phyloP scores from a whole-genome alignment of 768 basidiomycete species.

The Xerocomus spinulosus region DNA sequence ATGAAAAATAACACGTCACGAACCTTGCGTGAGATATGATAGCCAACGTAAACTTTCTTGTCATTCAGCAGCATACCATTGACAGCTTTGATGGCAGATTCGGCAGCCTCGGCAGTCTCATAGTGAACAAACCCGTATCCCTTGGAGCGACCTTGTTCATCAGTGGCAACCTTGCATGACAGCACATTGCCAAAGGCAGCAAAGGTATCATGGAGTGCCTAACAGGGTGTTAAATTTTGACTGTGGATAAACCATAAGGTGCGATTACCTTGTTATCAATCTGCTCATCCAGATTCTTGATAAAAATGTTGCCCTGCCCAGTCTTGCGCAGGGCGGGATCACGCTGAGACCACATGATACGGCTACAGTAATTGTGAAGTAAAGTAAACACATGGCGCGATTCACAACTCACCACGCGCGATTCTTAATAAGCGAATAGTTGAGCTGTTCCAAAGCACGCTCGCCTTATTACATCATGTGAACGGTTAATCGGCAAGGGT shows the following conservation, averaged over 20 bases:
- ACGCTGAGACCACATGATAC: constrained; percentile 99
- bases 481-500: neutral
- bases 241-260: neutral
- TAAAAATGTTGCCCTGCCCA: constrained; percentile 99
- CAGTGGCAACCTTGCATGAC: constrained; percentile 98
- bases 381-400: neutral
- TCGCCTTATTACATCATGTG: constrained; percentile 55
- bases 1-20: constrained; percentile 10
- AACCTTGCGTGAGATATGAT: constrained; percentile 95
- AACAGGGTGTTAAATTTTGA: constrained; percentile 3
- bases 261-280: constrained; percentile 89
- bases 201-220: constrained; percentile 99
- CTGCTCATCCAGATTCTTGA: constrained; percentile 96
- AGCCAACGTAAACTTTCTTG: constrained; percentile 98
- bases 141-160: constrained; percentile 91
- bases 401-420: constrained; percentile 74
- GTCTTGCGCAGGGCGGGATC: constrained; percentile 99
- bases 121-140: constrained; percentile 99
- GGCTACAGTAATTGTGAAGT: constrained; percentile 42
- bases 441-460: constrained; percentile 97
- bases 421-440: constrained; percentile 98
- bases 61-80: constrained; percentile 99
- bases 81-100: constrained; percentile 95
- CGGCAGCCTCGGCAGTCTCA: constrained; percentile 94
- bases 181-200: constrained; percentile 98